Evolutionary conservation across 208 protist genomes (phyloP), one percentile per base, ranked within the genome.

Genomic region (Crithidia thermophila): DNA sequence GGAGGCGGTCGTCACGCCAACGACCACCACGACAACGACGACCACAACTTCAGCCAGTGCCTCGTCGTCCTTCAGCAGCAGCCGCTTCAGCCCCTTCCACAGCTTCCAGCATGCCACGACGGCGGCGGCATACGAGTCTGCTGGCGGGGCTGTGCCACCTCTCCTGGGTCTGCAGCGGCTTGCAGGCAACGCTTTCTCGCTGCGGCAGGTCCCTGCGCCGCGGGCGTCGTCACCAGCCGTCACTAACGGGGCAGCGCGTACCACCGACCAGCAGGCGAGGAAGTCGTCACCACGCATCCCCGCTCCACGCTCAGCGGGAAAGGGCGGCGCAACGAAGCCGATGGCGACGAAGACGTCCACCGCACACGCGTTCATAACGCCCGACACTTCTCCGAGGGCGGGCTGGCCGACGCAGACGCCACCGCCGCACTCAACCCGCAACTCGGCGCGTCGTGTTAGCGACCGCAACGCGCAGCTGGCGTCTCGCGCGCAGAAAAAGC

Each of bases 131-230:
- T 30, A 31, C 6, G 51, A 64, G 43, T 21, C 11, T 6, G 28
- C n/a, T 13, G 45, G 13, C 31, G 45, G 21, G 13, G 33, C 66
- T 0, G 37, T 72, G 33, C 45, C 56, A 9, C 55, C 66, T 14
- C 66, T 72, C 16, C 23, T 58, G 13, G 56, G 36, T 10, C 66
- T 72, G 18, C 66, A 72, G 37, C 45, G 56, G 8, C 36, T 63
- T 5, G 55, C 34, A 5, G 66, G 66, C n/a, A 72, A 72, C 31
- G 55, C 25, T 20, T 72, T 72, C 20, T 49, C 66, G 13, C 53
- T 72, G 37, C 66, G 37, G 14, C 45, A 72, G 27, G 18, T 62
- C 21, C 18, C 53, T 4, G 56, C 39, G 46, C 55, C 56, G 23
- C 43, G 43, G 42, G 1, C 25, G 7, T n/a, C 45, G 7, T 4